These are phyloP conservation scores for Candida sakaeoensis DNA, from an alignment of 805 yeast genomes.

Conservation along the genomic window DNA sequence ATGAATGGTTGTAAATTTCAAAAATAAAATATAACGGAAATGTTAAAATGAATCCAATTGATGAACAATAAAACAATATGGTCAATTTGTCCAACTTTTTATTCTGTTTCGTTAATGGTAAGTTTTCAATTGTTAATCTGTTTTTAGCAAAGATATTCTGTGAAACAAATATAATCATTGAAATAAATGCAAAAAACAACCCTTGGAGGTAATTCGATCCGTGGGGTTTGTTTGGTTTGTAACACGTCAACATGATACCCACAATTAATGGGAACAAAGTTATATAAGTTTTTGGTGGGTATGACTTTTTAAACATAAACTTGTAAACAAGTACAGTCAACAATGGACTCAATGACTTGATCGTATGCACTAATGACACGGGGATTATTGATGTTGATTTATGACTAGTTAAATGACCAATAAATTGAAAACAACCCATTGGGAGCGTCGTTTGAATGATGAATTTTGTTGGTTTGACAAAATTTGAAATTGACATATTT, in stretches of 20 bases:
- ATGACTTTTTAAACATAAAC: slow-evolving; percentile 52
- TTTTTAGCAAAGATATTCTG: slow-evolving; percentile 81
- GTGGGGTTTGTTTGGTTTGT: slow-evolving; percentile 21
- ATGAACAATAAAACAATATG: slow-evolving; percentile 66
- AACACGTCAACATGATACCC: slow-evolving; percentile 84
- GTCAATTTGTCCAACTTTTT: slow-evolving; percentile 64
- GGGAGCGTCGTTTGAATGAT: slow-evolving; percentile 73
- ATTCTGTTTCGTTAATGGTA: slow-evolving; percentile 3
- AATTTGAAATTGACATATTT: slow-evolving; percentile 26
- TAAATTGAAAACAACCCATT: slow-evolving; percentile 90
- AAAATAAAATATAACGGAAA: slow-evolving; percentile 61
- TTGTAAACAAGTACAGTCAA: slow-evolving; percentile 81
- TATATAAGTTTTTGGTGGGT: slow-evolving; percentile 63
- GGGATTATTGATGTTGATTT: slow-evolving; percentile 90
- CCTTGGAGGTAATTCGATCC: slow-evolving; percentile 29
- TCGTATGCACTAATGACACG: slow-evolving; percentile 91
- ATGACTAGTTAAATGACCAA: slow-evolving; percentile 88
- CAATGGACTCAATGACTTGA: slow-evolving; percentile 87
- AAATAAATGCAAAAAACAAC: slow-evolving; percentile 46
- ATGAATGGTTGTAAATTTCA: slow-evolving; percentile 37
- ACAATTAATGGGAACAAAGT: slow-evolving; percentile 74
- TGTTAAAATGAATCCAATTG: slow-evolving; percentile 64
- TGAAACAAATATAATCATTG: slow-evolving; percentile 67
- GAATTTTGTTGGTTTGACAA: slow-evolving; percentile 51
- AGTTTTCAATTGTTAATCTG: slow-evolving; percentile 51